Base-by-base conservation (phyloP, 164 flowering plant species). In the Vitis amurensis region DNA sequence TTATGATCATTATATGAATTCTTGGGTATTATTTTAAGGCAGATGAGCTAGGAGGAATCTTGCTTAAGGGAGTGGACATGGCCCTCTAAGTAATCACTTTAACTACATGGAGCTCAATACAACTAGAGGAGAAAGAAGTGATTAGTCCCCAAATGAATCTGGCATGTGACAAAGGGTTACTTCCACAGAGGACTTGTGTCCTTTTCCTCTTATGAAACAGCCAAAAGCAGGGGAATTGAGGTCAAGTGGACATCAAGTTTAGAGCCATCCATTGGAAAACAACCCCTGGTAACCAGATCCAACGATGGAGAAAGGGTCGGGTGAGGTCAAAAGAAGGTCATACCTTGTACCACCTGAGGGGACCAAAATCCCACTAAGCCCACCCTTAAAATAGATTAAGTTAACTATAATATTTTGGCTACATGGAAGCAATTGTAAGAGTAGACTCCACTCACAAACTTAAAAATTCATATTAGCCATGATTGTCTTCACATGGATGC, bases 401-500 rank as follows among this genome's bases (percentile, higher is more conserved):
- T 66, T 58, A 31, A 29, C 9, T 57, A 37, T 14, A 29, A 50
- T 12, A 29, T 31, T 67, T 61, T 61, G 75, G 68, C 14, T 59
- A 72, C 71, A 64, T 74, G 66, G 61, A 49, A 69, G 52, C 66
- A 63, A 71, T 76, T 73, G 72, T 63, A 15, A 19, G 52, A 27
- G 55, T 13, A 76, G 73, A 70, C 58, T 61, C 76, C 83, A 76
- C 84, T 74, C 60, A 61, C 63, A 70, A 23, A 23, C 58, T 61
- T 65, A 59, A 60, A 76, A 68, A 63, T 69, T 79, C 55, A 57
- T 48, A 74, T 37, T 30, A 9, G 55, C 80, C 76, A 82, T 81
- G 76, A 81, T 83, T 86, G 89, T 82, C 79, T 50, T 82, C 89
- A 80, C 87, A 80, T 86, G 86, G 87, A 78, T 79, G 74, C 85